Evolutionary conservation across 139 green algal species (phyloP), one percentile per base, ranked within the genome.

Genomic region (Diplosphaera chodatii): DNA sequence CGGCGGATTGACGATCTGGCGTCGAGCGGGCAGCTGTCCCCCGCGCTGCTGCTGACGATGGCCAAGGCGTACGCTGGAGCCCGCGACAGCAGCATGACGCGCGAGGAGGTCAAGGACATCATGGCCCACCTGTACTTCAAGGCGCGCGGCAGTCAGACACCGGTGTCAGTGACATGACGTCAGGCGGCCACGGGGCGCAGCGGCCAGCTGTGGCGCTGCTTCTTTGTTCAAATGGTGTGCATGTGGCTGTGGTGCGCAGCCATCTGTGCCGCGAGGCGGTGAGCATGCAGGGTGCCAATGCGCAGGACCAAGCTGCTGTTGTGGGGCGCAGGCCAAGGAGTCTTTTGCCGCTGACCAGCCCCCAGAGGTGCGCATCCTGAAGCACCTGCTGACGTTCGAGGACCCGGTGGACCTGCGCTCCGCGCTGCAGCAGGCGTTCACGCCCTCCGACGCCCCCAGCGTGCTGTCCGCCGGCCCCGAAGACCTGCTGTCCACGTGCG

Each of bases 341-440:
- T 80, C 79, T 15, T 86, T 89, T 70, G 85, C 80, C 22, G 31
- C 68, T 48, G 69, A 90, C 55, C 80, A 89, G 72, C 91, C 90
- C n/a, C 74, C 81, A 32, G 91, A 94, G 77, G 87, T 94, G 68
- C 89, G 90, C 66, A 96, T 96, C 64, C 77, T 96, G 40, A 92
- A 94, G 67, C 80, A 94, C 74, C 66, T 96, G 62, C 74, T 96
- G 1, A 72, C 65, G 4, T 74, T 91, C 27, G 70, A 86, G 27
- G 76, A 81, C 64, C 82, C 84, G 3, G 10, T 55, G 4, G 79
- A 96, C 56, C 76, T 79, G 4, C 40, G 59, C 15, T 63, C 77
- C 23, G 74, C 75, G 37, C 41, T 96, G 67, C 75, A 74, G 15
- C 69, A 91, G 40, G 89, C 90, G 0, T 96, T 96, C 70, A 68